Base-by-base conservation (phyloP, 2,329 filamentous ascomycete species). In the Zymoseptoria tritici region DNA sequence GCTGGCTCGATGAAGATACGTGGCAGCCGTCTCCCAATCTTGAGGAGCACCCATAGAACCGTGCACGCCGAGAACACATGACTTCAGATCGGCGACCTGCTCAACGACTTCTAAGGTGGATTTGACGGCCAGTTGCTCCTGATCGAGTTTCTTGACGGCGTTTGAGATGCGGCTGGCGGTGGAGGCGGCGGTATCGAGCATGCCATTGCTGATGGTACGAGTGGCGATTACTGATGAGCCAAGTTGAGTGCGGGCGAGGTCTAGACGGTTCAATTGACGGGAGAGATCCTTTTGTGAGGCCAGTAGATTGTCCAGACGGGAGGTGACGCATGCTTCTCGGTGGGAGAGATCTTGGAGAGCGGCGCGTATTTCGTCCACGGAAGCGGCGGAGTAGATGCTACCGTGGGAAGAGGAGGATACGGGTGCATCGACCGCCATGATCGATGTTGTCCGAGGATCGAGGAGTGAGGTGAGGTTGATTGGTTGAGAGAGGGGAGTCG, bases 21-120 rank as follows among this genome's bases (percentile, higher is more conserved):
- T 89, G 1, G 94, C 94, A 3, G 94, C 94, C 2, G 91, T 94
- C 75, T 99, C 94, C 94, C 94, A 99, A 77, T 99, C 94, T 75
- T 99, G 94, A 50, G 94, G 91, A 4, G 92, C 93, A 36, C 93
- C 94, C 94, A 99, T 99, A 61, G 90, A 95, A 19, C 92, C 94
- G 24, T 93, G 87, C 9, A 97, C 92, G 51, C 94, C 94, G 61
- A 97, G 85, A 42, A 97, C 90, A 73, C 94, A 99, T 8, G 94
- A 90, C 77, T 97, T 97, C 65, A 99, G 86, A 80, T 99, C 94
- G 4, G 90, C 89, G 13, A 99, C 93, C 77, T 97, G 92, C 75
- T 97, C 93, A 9, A 97, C 94, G 2, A 97, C 91, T 8, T 88
- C 83, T 59, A 99, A 79, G 0, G 94, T 97, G 55, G 91, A 87